Conservation (phyloP, 148 eudicot species). For the Linanthus parryae region DNA sequence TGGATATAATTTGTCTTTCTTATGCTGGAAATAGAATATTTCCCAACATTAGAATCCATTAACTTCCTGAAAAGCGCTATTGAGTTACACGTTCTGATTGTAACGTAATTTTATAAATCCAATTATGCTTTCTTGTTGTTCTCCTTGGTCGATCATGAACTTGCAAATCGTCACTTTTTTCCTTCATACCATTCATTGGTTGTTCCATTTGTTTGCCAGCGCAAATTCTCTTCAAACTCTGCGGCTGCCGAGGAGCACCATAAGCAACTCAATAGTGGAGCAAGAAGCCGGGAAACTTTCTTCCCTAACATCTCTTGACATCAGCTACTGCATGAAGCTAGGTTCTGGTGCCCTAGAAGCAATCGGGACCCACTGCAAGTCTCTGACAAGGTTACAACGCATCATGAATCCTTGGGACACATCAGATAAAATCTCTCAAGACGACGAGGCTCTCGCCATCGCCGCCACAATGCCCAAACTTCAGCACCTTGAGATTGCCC, state of each 20-base stretch:
- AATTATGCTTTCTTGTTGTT: too few species aligned
- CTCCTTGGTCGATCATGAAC: too few species aligned
- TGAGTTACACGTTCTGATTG: too few species aligned
- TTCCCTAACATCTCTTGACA: constrained; percentile 44
- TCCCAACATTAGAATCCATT: too few species aligned
- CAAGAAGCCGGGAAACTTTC: constrained; percentile 38
- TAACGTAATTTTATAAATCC: too few species aligned
- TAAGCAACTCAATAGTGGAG: constrained; percentile 40
- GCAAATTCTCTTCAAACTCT: constrained; percentile 50
- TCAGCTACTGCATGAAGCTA: constrained; percentile 61
- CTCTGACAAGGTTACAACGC: constrained; percentile 37
- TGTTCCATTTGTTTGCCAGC: constrained; percentile 29
- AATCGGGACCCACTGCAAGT: constrained; percentile 46
- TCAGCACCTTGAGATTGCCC: constrained; percentile 65
- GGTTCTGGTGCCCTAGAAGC: constrained; percentile 51
- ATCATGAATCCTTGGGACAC: constrained; percentile 65
- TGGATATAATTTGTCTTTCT: too few species aligned
- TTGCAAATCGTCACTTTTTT: too few species aligned
- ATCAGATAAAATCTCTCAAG: constrained; percentile 36
- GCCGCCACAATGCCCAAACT: constrained; percentile 74
- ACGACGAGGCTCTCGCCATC: constrained; percentile 69
- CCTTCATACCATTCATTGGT: too few species aligned
- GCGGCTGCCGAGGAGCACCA: constrained; percentile 50
- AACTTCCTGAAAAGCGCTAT: too few species aligned
- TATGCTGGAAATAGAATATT: too few species aligned